Conservation (phyloP, 2,329 filamentous ascomycete species). For the Monilinia polystroma region DNA sequence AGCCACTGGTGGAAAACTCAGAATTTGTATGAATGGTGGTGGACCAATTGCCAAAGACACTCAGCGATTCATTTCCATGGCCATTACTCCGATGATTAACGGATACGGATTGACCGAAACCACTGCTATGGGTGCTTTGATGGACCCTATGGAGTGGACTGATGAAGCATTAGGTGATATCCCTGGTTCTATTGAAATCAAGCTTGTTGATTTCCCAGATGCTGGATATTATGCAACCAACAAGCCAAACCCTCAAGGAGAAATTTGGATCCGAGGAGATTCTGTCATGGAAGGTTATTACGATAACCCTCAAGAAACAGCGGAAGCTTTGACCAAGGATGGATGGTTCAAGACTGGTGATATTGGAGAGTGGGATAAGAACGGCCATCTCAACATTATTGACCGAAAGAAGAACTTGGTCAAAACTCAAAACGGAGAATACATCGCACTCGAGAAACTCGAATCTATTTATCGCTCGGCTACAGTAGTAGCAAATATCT, state of each 20-base stretch:
- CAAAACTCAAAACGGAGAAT: conserved; percentile 93
- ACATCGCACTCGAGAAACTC: conserved; percentile 94
- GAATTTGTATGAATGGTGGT: conserved; percentile 91
- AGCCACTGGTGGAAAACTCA: conserved; percentile 81
- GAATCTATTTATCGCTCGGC: conserved; percentile 85
- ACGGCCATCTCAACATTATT: conserved; percentile 82
- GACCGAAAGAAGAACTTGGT: conserved; percentile 98
- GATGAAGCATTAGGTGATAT: conserved; percentile 74
- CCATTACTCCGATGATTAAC: conserved; percentile 88
- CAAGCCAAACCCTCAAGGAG: conserved; percentile 76
- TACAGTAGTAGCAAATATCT: conserved; percentile 79
- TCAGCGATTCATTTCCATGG: conserved; percentile 85
- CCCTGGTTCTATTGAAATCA: conserved; percentile 76
- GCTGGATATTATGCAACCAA: conserved; percentile 75
- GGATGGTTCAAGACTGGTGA: conserved; percentile 98
- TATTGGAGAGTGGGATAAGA: conserved; percentile 81
- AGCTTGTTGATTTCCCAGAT: conserved; percentile 86
- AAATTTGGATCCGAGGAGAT: conserved; percentile 83
- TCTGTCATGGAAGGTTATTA: conserved; percentile 78
- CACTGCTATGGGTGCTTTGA: conserved; percentile 76
- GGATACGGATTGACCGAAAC: conserved; percentile 97
- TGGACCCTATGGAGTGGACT: conserved; percentile 83
- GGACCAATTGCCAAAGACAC: conserved; percentile 87
- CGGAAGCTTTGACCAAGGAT: conserved; percentile 72
- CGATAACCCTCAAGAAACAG: conserved; percentile 82